Evolutionary conservation across 768 basidiomycete genomes (phyloP).

Genomic region (Hygrophoropsis aurantiaca): DNA sequence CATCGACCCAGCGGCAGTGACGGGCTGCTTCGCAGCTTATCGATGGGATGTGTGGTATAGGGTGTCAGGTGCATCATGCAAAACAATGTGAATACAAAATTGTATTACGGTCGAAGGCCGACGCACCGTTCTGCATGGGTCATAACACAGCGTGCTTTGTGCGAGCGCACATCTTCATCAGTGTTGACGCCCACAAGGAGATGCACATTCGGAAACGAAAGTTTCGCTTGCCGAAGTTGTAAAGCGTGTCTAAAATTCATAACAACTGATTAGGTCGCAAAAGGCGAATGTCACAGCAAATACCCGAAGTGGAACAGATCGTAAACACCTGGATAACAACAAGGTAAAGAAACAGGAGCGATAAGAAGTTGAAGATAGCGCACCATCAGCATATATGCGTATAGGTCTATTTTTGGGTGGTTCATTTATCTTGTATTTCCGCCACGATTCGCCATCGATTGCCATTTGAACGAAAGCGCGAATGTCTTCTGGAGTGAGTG

Average conservation of each 20-base stretch:
- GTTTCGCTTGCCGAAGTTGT: slow-evolving; percentile 94
- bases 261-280: slow-evolving; percentile 6
- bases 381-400: slow-evolving; percentile 92
- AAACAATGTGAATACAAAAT: not conserved
- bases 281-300: not conserved
- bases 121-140: slow-evolving; percentile 79
- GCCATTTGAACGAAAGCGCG: slow-evolving; percentile 73
- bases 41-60: not conserved
- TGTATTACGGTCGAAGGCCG: not conserved
- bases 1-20: slow-evolving; percentile 97
- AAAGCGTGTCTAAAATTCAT: slow-evolving; percentile 74
- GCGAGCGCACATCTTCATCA: slow-evolving; percentile 72
- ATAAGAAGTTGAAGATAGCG: slow-evolving; percentile 21
- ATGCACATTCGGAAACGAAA: slow-evolving; percentile 87
- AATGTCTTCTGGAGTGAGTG: slow-evolving; percentile 74
- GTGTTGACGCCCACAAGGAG: slow-evolving; percentile 93
- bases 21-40: slow-evolving; percentile 88
- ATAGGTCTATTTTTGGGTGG: slow-evolving; percentile 81
- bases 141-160: slow-evolving; percentile 89
- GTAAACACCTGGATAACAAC: slow-evolving; percentile 70
- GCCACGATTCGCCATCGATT: slow-evolving; percentile 64
- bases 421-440: slow-evolving; percentile 81
- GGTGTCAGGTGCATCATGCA: not conserved
- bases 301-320: slow-evolving; percentile 97
- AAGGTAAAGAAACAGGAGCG: slow-evolving; percentile 1